These are phyloP conservation scores for Scheffersomyces lignosus DNA, from an alignment of 805 yeast species.

Conservation along the genomic window DNA sequence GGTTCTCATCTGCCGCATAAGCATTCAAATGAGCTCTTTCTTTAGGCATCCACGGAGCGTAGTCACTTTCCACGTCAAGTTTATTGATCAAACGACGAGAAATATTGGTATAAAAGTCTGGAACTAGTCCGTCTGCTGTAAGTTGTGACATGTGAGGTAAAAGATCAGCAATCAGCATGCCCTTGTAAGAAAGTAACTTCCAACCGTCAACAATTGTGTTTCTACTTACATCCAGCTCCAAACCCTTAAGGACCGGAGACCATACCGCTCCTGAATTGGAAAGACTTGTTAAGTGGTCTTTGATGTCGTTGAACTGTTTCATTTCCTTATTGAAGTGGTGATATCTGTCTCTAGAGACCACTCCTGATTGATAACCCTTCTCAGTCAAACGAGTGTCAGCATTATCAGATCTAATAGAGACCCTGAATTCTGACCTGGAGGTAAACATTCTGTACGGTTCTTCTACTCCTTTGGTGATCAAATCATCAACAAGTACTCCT, in stretches of 20 bases:
- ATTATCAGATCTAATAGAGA: conserved; percentile 88
- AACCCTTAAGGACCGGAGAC: conserved; percentile 49
- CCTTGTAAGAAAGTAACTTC: conserved; percentile 64
- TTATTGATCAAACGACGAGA: conserved; percentile 51
- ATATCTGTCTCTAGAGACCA: conserved; percentile 64
- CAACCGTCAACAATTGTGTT: conserved; percentile 53
- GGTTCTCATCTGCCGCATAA: conserved; percentile 77
- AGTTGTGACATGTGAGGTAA: conserved; percentile 27
- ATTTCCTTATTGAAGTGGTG: conserved; percentile 44
- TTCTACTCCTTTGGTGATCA: conserved; percentile 91
- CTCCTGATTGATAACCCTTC: conserved; percentile 64
- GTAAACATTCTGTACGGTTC: conserved; percentile 99
- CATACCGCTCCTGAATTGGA: conserved; percentile 60
- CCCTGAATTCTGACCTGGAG: conserved; percentile 89
- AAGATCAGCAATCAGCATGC: conserved; percentile 28
- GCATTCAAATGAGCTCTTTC: conserved; percentile 74
- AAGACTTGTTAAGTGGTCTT: conserved; percentile 45
- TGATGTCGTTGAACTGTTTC: conserved; percentile 43
- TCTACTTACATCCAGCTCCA: conserved; percentile 49
- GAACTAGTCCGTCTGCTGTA: conserved; percentile 16
- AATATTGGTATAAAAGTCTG: conserved; percentile 23
- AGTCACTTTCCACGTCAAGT: conserved; percentile 76
- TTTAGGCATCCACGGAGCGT: conserved; percentile 74
- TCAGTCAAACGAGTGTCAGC: conserved; percentile 85
- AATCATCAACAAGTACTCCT: conserved; percentile 92